phyloP scores from a whole-genome alignment of 2,329 filamentous ascomycete species.

The Fusarium musae region DNA sequence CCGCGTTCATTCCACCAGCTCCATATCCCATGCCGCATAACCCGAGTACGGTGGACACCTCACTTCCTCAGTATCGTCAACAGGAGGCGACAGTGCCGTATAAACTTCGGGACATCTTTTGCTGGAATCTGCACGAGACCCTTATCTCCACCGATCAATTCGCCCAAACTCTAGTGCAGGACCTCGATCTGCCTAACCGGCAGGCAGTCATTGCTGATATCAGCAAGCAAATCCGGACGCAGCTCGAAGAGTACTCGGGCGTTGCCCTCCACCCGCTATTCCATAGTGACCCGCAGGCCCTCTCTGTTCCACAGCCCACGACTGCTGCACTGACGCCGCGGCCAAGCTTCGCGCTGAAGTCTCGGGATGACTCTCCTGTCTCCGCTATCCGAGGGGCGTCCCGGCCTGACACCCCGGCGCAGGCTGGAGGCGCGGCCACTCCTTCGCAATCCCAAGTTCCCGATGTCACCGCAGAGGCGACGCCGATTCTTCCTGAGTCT shows the following conservation, averaged over 20 bases:
- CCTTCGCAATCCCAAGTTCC: constrained; percentile 57
- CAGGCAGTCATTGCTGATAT: constrained; percentile 79
- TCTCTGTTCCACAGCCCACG: constrained; percentile 36
- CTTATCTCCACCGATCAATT: constrained; percentile 96
- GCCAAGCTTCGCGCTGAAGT: constrained; percentile 47
- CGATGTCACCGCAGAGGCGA: constrained; percentile 76
- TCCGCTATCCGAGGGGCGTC: constrained; percentile 52
- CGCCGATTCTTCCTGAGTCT: constrained; percentile 68
- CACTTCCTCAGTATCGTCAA: constrained; percentile 79
- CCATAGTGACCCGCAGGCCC: constrained; percentile 64
- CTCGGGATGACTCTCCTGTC: constrained; percentile 53
- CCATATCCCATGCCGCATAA: constrained; percentile 70
- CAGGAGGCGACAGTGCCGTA: constrained; percentile 86
- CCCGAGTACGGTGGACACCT: constrained; percentile 73
- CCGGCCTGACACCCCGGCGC: constrained; percentile 67
- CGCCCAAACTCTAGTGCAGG: constrained; percentile 88
- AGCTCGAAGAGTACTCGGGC: constrained; percentile 95
- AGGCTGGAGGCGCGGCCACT: constrained; percentile 61
- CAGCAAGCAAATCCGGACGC: constrained; percentile 92
- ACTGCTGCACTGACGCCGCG: constrained; percentile 44
- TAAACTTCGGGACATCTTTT: constrained; percentile 91
- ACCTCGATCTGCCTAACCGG: constrained; percentile 88
- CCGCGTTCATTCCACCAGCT: constrained; percentile 75
- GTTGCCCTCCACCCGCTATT: constrained; percentile 94
- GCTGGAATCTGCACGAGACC: constrained; percentile 97